Percentiles rank a stretch among this genome's conserved stretches.
Evolutionary conservation across 2,329 filamentous ascomycete genomes (phyloP).

Genomic region (Nemania sp.): DNA sequence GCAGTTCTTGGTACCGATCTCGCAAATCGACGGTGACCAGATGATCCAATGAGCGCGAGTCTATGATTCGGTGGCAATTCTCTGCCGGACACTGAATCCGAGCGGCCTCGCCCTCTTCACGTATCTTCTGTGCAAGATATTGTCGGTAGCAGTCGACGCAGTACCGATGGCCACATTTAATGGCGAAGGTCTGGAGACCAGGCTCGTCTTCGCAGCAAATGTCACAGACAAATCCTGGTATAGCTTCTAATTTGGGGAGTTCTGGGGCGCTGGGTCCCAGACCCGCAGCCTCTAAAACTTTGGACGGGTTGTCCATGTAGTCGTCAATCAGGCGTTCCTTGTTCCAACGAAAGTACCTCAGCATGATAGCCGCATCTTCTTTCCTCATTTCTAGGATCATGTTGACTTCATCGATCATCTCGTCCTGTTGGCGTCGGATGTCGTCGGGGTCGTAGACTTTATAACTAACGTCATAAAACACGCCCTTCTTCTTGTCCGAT

Average conservation of each 20-base stretch:
- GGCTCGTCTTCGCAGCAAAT: slow-evolving; percentile 93
- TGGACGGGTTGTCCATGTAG: slow-evolving; percentile 87
- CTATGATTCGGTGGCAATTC: slow-evolving; percentile 85
- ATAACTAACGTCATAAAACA: slow-evolving; percentile 82
- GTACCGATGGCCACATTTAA: slow-evolving; percentile 93
- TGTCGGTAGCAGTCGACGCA: slow-evolving; percentile 91
- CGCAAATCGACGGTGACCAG: slow-evolving; percentile 63
- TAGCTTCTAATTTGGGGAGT: slow-evolving; percentile 68
- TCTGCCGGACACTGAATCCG: slow-evolving; percentile 92
- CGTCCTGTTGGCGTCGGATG: slow-evolving; percentile 82
- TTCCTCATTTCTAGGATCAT: slow-evolving; percentile 86
- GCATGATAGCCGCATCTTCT: slow-evolving; percentile 86
- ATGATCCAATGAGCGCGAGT: slow-evolving; percentile 83
- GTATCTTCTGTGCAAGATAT: slow-evolving; percentile 90
- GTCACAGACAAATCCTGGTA: slow-evolving; percentile 83
- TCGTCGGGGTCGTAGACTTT: slow-evolving; percentile 78
- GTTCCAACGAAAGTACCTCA: slow-evolving; percentile 92
- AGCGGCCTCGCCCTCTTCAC: slow-evolving; percentile 91
- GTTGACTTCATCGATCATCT: slow-evolving; percentile 86
- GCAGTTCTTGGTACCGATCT: slow-evolving; percentile 75
- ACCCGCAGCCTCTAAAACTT: slow-evolving; percentile 82
- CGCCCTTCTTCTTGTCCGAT: slow-evolving; percentile 71
- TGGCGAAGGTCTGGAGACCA: slow-evolving; percentile 80
- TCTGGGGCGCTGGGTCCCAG: slow-evolving; percentile 66
- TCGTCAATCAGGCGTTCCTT: slow-evolving; percentile 92